Conservation (phyloP, 176 grass and related monocot species). For the Paspalum notatum region DNA sequence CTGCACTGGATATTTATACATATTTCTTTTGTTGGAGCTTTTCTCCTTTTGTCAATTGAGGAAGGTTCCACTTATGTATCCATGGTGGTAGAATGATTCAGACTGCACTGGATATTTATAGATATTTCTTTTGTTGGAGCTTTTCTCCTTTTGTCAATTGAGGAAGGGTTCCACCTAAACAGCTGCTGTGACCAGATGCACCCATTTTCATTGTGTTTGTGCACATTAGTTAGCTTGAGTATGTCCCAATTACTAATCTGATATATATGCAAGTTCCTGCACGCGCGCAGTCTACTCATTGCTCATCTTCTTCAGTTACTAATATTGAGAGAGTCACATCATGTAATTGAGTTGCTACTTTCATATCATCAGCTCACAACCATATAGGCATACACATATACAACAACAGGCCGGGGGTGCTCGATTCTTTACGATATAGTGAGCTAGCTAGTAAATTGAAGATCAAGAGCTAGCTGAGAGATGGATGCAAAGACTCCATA, state of each 20-base stretch:
- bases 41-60: neutral
- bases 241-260: neutral
- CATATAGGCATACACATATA: neutral
- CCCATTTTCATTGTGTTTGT: neutral
- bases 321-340: no score
- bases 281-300: no score
- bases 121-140: neutral
- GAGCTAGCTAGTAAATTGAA: neutral
- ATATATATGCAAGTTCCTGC: no score
- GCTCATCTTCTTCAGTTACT: neutral
- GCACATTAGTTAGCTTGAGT: no score
- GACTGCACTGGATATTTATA: neutral
- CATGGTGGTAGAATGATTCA: neutral
- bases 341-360: neutral
- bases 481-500: conserved; percentile 45
- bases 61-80: neutral
- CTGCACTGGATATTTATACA: neutral
- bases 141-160: neutral
- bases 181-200: neutral
- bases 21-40: neutral
- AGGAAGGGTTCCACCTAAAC: neutral
- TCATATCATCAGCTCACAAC: no score
- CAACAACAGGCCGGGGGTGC: neutral
- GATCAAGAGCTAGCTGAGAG: neutral
- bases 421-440: neutral